phyloP scores from a whole-genome alignment of 192 early-diverging fungal species.

The Lobulomyces angularis region DNA sequence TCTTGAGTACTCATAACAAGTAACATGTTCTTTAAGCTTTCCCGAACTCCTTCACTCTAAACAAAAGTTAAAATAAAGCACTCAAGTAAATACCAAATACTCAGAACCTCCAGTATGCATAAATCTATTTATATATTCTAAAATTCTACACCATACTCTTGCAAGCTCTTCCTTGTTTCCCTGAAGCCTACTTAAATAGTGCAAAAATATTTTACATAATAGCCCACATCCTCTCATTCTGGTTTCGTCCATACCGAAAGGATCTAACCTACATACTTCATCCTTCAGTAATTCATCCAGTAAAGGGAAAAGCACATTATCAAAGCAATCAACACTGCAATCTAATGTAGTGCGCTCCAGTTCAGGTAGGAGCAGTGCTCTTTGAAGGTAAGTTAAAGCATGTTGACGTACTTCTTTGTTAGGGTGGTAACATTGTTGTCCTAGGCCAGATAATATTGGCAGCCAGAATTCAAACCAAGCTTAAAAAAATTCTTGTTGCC shows the following conservation, averaged over 20 bases:
- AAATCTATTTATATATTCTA: conserved; percentile 53
- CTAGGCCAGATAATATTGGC: conserved; percentile 57
- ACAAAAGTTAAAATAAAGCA: conserved; percentile 4
- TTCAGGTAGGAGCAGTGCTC: conserved; percentile 53
- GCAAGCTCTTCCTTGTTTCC: conserved; percentile 46
- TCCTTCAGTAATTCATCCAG: conserved; percentile 71
- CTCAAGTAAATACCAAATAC: conserved; percentile 21
- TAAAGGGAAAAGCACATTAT: conserved; percentile 77
- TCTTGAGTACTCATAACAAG: conserved; percentile 67
- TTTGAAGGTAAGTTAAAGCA: conserved; percentile 70
- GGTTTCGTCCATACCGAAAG: conserved; percentile 62
- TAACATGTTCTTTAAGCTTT: conserved; percentile 71
- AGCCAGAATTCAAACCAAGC: conserved; percentile 70
- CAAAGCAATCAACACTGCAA: conserved; percentile 57
- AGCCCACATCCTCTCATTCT: conserved; percentile 52
- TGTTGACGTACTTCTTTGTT: conserved; percentile 68
- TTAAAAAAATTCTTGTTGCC: conserved; percentile 6
- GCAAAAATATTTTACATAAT: conserved; percentile 65
- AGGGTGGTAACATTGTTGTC: conserved; percentile 63
- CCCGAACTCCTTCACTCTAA: conserved; percentile 59
- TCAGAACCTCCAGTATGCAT: conserved; percentile 48
- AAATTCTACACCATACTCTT: conserved; percentile 47
- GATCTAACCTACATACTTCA: conserved; percentile 46
- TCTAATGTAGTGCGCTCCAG: conserved; percentile 12
- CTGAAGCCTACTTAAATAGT: conserved; percentile 43